Percentiles rank a stretch among this genome's conserved stretches.
Evolutionary conservation across 768 basidiomycete species (phyloP).

Genomic region (Cyclocybe aegerita): DNA sequence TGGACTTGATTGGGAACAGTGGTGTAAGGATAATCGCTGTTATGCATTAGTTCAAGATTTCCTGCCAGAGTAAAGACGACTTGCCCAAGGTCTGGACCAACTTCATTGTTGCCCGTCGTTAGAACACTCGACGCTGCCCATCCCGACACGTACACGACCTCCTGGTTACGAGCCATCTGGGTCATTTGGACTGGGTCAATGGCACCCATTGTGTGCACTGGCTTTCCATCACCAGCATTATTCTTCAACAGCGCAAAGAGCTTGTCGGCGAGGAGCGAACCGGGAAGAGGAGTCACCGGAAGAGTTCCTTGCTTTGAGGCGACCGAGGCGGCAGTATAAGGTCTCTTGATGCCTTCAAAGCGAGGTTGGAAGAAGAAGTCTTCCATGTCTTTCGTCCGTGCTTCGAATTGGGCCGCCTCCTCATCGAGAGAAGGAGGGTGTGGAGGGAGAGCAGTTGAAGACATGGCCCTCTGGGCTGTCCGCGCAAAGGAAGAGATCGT

Average conservation of each 20-base stretch:
- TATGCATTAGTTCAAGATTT: background rate
- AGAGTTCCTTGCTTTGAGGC: constrained; percentile 89
- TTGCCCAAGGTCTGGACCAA: constrained; percentile 89
- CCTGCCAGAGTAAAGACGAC: constrained; percentile 25
- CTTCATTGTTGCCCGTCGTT: constrained; percentile 89
- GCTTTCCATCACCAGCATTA: constrained; percentile 60
- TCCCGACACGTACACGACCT: constrained; percentile 89
- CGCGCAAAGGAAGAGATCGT: constrained; percentile 23
- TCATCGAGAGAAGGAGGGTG: constrained; percentile 55
- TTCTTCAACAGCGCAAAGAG: constrained; percentile 67
- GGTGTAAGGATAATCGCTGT: constrained; percentile 91
- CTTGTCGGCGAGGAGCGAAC: constrained; percentile 82
- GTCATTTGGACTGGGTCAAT: constrained; percentile 95
- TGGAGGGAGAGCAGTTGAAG: constrained; percentile 48
- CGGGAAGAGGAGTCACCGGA: constrained; percentile 73
- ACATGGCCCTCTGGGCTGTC: constrained; percentile 35
- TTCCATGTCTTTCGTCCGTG: constrained; percentile 61
- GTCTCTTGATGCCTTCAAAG: constrained; percentile 69
- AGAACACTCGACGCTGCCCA: constrained; percentile 88
- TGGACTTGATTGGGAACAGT: constrained; percentile 97
- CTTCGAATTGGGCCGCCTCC: constrained; percentile 59
- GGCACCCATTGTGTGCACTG: constrained; percentile 90
- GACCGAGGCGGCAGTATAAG: constrained; percentile 79
- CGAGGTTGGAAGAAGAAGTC: constrained; percentile 77
- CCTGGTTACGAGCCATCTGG: constrained; percentile 85